These are phyloP conservation scores for Ramaria sp. DNA, from an alignment of 768 basidiomycete species.

Conservation along the genomic window DNA sequence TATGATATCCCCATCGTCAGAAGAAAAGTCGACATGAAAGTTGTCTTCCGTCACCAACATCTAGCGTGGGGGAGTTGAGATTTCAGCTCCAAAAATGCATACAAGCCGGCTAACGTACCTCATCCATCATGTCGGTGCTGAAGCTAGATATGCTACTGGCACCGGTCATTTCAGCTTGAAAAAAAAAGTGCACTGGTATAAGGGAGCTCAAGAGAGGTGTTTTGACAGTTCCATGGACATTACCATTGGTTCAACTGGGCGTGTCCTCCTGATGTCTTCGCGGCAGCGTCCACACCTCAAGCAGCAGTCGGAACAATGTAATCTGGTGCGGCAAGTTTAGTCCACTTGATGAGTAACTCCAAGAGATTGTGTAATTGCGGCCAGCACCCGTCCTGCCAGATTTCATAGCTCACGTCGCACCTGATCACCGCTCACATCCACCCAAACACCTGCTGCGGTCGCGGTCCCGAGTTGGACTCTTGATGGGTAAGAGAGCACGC, in stretches of 20 bases:
- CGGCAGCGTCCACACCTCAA: neutral
- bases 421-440: too few species aligned
- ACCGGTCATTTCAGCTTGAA: neutral
- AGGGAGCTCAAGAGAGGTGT: neutral
- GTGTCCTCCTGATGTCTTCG: neutral
- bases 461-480: too few species aligned
- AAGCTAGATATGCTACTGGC: neutral
- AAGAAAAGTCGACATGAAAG: conserved; percentile 41
- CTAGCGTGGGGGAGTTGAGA: neutral
- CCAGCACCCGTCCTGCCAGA: too few species aligned
- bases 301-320: neutral
- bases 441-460: too few species aligned
- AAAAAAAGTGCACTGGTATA: neutral
- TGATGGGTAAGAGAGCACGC: too few species aligned
- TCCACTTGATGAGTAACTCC: too few species aligned
- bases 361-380: too few species aligned
- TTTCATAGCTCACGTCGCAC: too few species aligned
- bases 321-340: too few species aligned
- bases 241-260: neutral
- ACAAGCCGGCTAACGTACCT: neutral
- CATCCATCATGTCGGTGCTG: neutral
- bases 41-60: neutral
- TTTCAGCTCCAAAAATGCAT: neutral
- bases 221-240: neutral
- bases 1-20: conserved; percentile 44